Percentiles rank a stretch among this genome's conserved stretches.
Conservation (phyloP, 148 eudicot genomes). For the Polygonum maritimum region DNA sequence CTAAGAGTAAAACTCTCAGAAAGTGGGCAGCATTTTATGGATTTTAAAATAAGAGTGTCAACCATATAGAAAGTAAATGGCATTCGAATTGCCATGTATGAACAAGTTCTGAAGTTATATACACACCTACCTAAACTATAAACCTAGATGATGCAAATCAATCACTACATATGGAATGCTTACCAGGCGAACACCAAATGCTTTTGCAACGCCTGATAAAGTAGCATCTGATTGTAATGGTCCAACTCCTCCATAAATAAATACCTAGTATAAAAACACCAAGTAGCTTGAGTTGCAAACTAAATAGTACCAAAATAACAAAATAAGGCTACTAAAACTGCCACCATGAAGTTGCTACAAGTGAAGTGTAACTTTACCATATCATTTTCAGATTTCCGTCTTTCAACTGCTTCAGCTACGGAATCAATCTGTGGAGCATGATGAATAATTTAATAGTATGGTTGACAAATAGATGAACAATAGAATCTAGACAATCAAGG, state of each 20-base stretch:
- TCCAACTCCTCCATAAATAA: constrained; percentile 92
- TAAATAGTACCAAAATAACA: neutral
- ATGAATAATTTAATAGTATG: neutral
- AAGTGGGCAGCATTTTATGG: neutral
- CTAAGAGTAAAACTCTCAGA: neutral
- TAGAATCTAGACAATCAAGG: neutral
- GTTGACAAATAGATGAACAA: neutral
- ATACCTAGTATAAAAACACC: constrained; percentile 46
- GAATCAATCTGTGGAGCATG: constrained; percentile 62
- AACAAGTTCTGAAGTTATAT: neutral
- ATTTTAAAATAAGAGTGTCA: neutral
- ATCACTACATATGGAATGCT: neutral
- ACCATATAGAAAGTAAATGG: neutral
- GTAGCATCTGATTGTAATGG: constrained; percentile 91
- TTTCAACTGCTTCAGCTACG: constrained; percentile 87
- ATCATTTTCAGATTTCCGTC: constrained; percentile 56
- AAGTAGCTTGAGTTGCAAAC: neutral
- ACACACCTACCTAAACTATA: neutral
- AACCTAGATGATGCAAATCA: neutral
- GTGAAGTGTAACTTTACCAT: constrained; percentile 41
- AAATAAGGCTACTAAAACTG: neutral
- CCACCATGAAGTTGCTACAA: neutral
- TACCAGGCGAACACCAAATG: constrained; percentile 93
- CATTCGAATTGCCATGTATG: neutral
- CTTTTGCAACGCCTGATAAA: constrained; percentile 84